phyloP scores from a whole-genome alignment of 176 grass and related monocot species.

The Zea luxurians region DNA sequence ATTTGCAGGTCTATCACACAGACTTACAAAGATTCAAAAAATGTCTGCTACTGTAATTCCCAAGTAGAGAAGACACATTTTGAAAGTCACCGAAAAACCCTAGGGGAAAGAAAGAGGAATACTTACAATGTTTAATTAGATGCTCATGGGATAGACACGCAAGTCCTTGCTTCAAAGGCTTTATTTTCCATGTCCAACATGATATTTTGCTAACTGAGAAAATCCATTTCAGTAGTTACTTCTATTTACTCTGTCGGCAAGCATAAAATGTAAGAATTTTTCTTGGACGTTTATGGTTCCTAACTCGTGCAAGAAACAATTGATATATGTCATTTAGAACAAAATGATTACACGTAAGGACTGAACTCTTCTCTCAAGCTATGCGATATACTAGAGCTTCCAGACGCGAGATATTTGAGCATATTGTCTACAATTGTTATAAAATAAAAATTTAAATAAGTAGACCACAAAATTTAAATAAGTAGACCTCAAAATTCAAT shows the following conservation, averaged over 20 bases:
- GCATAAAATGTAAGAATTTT: constrained; percentile 13
- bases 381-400: constrained; percentile 90
- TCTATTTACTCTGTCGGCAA: constrained; percentile 62
- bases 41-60: not conserved
- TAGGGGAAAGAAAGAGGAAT: not conserved
- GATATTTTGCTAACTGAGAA: constrained; percentile 83
- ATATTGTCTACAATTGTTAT: constrained; percentile 62
- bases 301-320: constrained; percentile 13
- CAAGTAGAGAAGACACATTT: not conserved
- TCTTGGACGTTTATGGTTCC: not conserved
- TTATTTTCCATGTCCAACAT: constrained; percentile 90
- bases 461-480: too few relatives aligned
- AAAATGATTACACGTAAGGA: constrained; percentile 55
- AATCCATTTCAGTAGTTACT: constrained; percentile 84
- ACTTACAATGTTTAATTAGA: constrained; percentile 79
- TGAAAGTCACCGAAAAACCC: not conserved
- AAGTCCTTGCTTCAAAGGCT: constrained; percentile 78
- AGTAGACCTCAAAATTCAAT: not conserved
- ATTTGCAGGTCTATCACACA: not conserved
- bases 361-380: constrained; percentile 89
- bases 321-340: not conserved
- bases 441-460: not conserved
- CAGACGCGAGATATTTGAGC: constrained; percentile 78
- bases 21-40: not conserved
- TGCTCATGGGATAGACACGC: constrained; percentile 85